These are phyloP conservation scores for Cylindrodendrum hubeiense DNA, from an alignment of 2,329 filamentous ascomycete species.

Conservation along the genomic window DNA sequence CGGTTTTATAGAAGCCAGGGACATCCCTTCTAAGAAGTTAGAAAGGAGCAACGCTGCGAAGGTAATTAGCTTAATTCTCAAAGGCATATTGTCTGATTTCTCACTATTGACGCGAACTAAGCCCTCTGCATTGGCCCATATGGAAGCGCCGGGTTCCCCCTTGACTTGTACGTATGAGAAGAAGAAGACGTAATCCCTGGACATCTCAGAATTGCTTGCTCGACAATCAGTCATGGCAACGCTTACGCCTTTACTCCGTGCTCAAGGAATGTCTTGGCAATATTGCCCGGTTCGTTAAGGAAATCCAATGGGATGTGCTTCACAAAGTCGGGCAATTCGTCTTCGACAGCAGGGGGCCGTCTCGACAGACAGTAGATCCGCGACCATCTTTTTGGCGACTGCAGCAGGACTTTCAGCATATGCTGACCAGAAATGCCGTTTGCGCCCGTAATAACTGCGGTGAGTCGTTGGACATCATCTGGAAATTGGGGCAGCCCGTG, in stretches of 20 bases:
- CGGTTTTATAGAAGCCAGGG: background rate
- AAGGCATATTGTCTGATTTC: too few relatives aligned
- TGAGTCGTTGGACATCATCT: too few relatives aligned
- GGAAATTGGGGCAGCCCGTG: too few relatives aligned
- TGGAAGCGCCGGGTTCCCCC: background rate
- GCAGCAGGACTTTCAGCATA: slow-evolving; percentile 1
- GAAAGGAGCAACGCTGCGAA: background rate
- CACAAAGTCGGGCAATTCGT: too few relatives aligned
- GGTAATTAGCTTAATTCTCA: too few relatives aligned
- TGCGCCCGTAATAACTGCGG: slow-evolving; percentile 4
- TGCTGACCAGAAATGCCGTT: slow-evolving; percentile 7
- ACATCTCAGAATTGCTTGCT: too few relatives aligned
- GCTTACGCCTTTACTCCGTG: too few relatives aligned
- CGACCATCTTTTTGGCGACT: slow-evolving; percentile 9
- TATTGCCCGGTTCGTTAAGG: background rate
- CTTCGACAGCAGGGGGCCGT: background rate
- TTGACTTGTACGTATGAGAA: slow-evolving; percentile 11
- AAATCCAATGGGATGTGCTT: background rate
- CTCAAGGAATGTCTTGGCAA: too few relatives aligned
- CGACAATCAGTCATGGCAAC: too few relatives aligned
- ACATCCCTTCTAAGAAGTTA: background rate
- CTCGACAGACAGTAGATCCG: slow-evolving; percentile 3
- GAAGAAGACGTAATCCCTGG: slow-evolving; percentile 16
- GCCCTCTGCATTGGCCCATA: slow-evolving; percentile 22
- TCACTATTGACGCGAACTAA: too few relatives aligned